Evolutionary conservation across 2,329 filamentous ascomycete genomes (phyloP).

Genomic region (Monosporascus sp.): DNA sequence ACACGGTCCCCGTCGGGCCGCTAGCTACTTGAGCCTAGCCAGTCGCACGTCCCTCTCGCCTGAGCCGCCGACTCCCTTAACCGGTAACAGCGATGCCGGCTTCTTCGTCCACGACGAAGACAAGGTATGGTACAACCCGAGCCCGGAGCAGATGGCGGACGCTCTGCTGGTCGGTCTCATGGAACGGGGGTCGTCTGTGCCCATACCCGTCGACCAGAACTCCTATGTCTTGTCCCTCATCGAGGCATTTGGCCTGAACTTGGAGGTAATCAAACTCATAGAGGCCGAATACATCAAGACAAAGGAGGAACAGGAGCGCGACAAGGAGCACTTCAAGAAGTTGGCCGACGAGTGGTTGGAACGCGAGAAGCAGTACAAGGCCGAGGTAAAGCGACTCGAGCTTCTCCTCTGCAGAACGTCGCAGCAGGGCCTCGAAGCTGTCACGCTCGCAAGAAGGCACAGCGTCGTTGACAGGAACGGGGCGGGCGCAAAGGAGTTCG

Average conservation of each 20-base stretch:
- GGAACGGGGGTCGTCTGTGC: slow-evolving; percentile 26
- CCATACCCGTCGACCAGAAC: slow-evolving; percentile 37
- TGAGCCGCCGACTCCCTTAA: slow-evolving; percentile 4
- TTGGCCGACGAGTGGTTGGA: slow-evolving; percentile 34
- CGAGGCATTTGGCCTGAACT: slow-evolving; percentile 27
- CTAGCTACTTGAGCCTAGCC: background rate
- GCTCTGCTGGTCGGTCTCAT: slow-evolving; percentile 38
- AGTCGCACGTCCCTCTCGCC: background rate
- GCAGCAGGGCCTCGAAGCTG: slow-evolving; percentile 38
- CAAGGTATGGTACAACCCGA: slow-evolving; percentile 34
- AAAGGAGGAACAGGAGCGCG: slow-evolving; percentile 23
- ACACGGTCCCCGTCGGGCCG: background rate
- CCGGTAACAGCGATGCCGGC: slow-evolving; percentile 1
- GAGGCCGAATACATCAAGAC: slow-evolving; percentile 23
- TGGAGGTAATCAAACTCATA: slow-evolving; percentile 23
- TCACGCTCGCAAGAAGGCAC: slow-evolving; percentile 36
- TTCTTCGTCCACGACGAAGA: slow-evolving; percentile 20
- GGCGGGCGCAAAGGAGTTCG: slow-evolving; percentile 24
- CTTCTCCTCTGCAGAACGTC: slow-evolving; percentile 28
- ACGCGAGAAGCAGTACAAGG: slow-evolving; percentile 32
- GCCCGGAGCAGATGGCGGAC: slow-evolving; percentile 39
- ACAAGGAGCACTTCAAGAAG: slow-evolving; percentile 30
- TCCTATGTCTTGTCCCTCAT: slow-evolving; percentile 38
- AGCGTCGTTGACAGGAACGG: slow-evolving; percentile 36
- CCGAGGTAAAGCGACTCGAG: slow-evolving; percentile 36